Conservation (phyloP, 2,329 filamentous ascomycete genomes). For the Colletotrichum tropicale region DNA sequence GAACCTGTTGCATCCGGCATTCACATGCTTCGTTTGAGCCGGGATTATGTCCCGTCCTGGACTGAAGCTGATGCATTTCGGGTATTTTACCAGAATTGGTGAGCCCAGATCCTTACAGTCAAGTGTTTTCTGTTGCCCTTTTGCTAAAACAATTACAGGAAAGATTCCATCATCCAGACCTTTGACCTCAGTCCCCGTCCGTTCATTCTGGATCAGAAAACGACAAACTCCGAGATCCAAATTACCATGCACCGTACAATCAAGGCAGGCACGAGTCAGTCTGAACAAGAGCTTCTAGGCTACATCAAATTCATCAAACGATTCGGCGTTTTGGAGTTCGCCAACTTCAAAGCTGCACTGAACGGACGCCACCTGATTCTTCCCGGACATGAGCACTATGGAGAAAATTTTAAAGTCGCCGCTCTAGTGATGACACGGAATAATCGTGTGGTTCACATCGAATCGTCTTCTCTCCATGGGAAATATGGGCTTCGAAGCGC, state of each 20-base stretch:
- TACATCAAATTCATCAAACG: not conserved
- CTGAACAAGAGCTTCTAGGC: not conserved
- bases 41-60: not conserved
- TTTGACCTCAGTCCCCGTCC: not conserved
- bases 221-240: not conserved
- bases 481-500: not conserved
- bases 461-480: not conserved
- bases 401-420: not conserved
- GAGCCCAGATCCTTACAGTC: not conserved
- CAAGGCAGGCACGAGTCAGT: fast-evolving
- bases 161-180: not conserved
- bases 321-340: not conserved
- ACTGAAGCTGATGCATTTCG: not conserved
- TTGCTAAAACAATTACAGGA: not conserved
- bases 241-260: not conserved
- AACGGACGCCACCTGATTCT: too few species aligned
- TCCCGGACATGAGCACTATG: too few species aligned
- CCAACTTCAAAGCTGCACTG: not conserved
- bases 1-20: not conserved
- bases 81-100: not conserved
- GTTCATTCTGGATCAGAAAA: not conserved
- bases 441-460: not conserved
- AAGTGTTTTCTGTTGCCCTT: not conserved
- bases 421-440: not conserved
- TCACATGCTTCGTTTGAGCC: not conserved